phyloP scores from a whole-genome alignment of 345 rosid species.

The Populus pruinosa region DNA sequence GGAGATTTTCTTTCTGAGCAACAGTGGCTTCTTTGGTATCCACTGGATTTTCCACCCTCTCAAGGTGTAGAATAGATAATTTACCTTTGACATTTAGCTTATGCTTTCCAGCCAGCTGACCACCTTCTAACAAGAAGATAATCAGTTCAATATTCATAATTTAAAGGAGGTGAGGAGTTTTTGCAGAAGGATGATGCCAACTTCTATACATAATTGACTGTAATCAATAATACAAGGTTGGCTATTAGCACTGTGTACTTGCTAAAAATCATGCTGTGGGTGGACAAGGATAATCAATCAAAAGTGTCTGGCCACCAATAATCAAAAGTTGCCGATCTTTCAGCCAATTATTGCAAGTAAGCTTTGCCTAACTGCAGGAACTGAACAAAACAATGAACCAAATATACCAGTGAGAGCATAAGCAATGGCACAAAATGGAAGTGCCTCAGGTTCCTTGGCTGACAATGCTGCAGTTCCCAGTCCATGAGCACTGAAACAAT shows the following conservation, averaged over 20 bases:
- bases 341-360: slow-evolving; percentile 63
- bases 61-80: too few species aligned
- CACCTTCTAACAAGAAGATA: too few species aligned
- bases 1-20: too few species aligned
- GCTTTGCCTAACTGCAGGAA: slow-evolving; percentile 84
- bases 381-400: slow-evolving; percentile 79
- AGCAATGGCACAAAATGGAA: slow-evolving; percentile 91
- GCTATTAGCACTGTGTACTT: not conserved
- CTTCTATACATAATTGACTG: too few species aligned
- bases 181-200: too few species aligned
- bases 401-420: slow-evolving; percentile 93
- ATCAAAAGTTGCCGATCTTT: slow-evolving; percentile 2
- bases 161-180: too few species aligned
- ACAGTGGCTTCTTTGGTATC: too few species aligned
- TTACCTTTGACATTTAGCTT: too few species aligned
- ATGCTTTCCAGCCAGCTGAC: too few species aligned
- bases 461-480: slow-evolving; percentile 97
- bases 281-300: not conserved
- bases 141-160: too few species aligned
- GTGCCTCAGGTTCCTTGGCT: slow-evolving; percentile 95
- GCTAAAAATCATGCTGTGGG: not conserved
- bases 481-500: slow-evolving; percentile 79
- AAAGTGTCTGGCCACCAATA: not conserved
- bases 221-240: too few species aligned
- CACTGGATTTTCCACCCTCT: too few species aligned